phyloP scores from a whole-genome alignment of 345 rosid genomes.

The Triadica sebifera region DNA sequence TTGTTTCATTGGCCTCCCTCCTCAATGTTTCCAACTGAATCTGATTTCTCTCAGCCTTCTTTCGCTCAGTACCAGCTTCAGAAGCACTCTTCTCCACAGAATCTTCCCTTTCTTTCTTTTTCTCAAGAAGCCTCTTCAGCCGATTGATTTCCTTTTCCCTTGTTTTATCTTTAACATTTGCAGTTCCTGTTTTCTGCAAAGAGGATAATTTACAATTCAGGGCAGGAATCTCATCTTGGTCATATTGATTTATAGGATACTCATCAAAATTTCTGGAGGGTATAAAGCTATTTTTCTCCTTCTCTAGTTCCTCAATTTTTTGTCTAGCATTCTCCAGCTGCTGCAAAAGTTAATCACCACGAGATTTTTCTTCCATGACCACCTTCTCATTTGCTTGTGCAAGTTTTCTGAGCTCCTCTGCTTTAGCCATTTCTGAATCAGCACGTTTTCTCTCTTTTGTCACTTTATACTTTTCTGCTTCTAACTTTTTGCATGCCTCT shows the following conservation, averaged over 20 bases:
- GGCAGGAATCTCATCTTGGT: slow-evolving; percentile 41
- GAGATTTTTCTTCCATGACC: slow-evolving; percentile 44
- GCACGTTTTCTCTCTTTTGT: slow-evolving; percentile 52
- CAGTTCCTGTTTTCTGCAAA: slow-evolving; percentile 38
- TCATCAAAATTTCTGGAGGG: slow-evolving; percentile 16
- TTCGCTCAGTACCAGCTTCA: slow-evolving; percentile 28
- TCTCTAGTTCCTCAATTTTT: slow-evolving; percentile 32
- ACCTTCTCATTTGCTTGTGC: slow-evolving; percentile 49
- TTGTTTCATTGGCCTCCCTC: slow-evolving; percentile 51
- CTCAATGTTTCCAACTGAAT: slow-evolving; percentile 24
- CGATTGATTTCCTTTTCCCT: slow-evolving; percentile 39
- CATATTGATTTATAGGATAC: not conserved
- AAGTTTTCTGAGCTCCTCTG: slow-evolving; percentile 49
- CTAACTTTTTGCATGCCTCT: slow-evolving; percentile 42
- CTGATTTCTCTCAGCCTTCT: slow-evolving; percentile 47
- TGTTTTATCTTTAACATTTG: slow-evolving; percentile 24
- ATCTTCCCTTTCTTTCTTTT: slow-evolving; percentile 53
- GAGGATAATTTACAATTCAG: slow-evolving; percentile 49
- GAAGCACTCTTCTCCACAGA: slow-evolving; percentile 30
- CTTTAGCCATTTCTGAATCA: slow-evolving; percentile 52
- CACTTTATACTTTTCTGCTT: slow-evolving; percentile 53
- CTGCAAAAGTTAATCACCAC: slow-evolving; percentile 36
- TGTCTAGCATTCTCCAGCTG: slow-evolving; percentile 35
- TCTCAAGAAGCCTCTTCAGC: slow-evolving; percentile 51
- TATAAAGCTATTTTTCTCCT: slow-evolving; percentile 21